Evolutionary conservation across 2,329 filamentous ascomycete species (phyloP).

Genomic region (Cladosporium oxysporum): DNA sequence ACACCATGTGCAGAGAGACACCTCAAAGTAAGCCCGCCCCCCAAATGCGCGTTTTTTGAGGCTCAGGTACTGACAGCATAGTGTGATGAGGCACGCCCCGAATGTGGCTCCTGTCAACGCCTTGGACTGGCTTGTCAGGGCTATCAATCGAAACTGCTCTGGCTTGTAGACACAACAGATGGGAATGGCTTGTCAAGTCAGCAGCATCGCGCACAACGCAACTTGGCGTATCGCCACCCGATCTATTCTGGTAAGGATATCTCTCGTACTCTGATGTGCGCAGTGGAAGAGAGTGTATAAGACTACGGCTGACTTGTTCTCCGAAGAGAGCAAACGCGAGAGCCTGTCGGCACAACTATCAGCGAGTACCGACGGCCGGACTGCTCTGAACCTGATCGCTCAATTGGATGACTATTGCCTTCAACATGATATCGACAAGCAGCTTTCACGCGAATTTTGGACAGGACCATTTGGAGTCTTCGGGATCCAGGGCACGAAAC

Average conservation of each 20-base stretch:
- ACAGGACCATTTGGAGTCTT: slow-evolving; percentile 11
- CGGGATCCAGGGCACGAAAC: not conserved
- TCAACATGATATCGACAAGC: not conserved
- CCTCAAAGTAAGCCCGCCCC: not conserved
- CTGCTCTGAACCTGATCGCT: slow-evolving; percentile 3
- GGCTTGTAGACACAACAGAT: not conserved
- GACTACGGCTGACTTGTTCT: not conserved
- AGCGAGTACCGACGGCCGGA: slow-evolving; percentile 9
- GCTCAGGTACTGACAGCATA: not conserved
- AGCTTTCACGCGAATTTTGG: not conserved
- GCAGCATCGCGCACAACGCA: slow-evolving; percentile 9
- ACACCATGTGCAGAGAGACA: not conserved
- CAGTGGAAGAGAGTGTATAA: not conserved
- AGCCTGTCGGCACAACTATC: slow-evolving; percentile 3
- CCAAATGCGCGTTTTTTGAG: not conserved
- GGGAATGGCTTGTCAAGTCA: not conserved
- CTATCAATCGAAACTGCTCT: not conserved
- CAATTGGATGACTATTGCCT: slow-evolving; percentile 8
- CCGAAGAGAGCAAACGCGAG: not conserved
- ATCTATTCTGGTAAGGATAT: not conserved
- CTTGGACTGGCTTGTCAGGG: slow-evolving; percentile 9
- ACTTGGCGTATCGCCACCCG: not conserved
- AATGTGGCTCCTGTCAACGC: slow-evolving; percentile 8
- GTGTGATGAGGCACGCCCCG: slow-evolving; percentile 13
- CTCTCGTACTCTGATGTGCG: not conserved